A percentile compares a stretch with the other conserved stretches of the same genome.
phyloP scores from a whole-genome alignment of 495 filamentous ascomycete species.

The Hypoxylon perforatum region DNA sequence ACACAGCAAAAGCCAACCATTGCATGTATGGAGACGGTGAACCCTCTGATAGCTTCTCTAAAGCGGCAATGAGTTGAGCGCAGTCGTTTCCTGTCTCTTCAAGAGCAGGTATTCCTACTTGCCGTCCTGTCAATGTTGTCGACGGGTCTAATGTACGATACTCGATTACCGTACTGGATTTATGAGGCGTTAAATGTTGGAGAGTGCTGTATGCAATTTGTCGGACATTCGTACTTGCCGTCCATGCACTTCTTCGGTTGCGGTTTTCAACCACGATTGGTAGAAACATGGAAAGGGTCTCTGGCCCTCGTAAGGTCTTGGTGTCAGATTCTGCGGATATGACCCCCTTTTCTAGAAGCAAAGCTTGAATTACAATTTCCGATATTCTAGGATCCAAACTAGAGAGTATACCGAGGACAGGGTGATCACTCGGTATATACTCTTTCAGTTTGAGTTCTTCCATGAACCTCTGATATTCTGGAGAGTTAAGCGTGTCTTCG shows the following conservation, averaged over 20 bases:
- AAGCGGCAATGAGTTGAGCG: conserved; percentile 19
- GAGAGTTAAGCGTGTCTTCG: conserved; percentile 20
- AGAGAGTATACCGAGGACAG: conserved; percentile 34
- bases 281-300: conserved; percentile 43
- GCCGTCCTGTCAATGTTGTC: conserved; percentile 44
- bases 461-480: conserved; percentile 32
- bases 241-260: conserved; percentile 69
- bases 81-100: conserved; percentile 39
- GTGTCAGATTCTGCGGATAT: not conserved
- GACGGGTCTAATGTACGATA: conserved; percentile 56
- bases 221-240: conserved; percentile 62
- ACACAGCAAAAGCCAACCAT: conserved; percentile 56
- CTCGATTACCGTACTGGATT: conserved; percentile 53
- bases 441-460: conserved; percentile 31
- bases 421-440: conserved; percentile 35
- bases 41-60: conserved; percentile 18
- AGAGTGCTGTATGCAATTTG: conserved; percentile 69
- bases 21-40: conserved; percentile 24
- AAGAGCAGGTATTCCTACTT: conserved; percentile 37
- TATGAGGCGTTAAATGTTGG: conserved; percentile 49
- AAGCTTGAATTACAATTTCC: conserved; percentile 42
- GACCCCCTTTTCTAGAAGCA: conserved; percentile 20
- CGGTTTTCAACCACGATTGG: conserved; percentile 42
- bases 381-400: conserved; percentile 45
- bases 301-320: conserved; percentile 36